Base-by-base conservation (phyloP, 2,329 filamentous ascomycete species). In the Coniochaeta sp. region DNA sequence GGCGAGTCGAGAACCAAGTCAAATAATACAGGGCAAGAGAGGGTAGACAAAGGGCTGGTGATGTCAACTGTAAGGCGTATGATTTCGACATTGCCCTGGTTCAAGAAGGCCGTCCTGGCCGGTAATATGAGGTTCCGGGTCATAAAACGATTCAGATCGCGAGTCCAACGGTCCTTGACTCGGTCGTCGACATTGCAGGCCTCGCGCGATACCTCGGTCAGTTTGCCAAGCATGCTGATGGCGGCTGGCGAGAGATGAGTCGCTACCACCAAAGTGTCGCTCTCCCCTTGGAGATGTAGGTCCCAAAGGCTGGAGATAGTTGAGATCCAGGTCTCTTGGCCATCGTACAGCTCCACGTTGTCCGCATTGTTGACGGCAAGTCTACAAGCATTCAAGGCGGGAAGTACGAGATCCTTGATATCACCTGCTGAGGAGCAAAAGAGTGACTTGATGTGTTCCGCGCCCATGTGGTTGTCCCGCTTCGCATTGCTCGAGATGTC, bases 391-490 rank as follows among this genome's bases (percentile, higher is more conserved):
- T 67, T 66, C 5, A 86, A 66, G 6, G 82, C 71, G 1, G 78
- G 77, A 1, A 75, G 75, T 16, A 79, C 70, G 5, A 83, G 70
- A 3, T 73, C 69, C 16, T 79, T 73, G 7, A 77, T 75, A 19
- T 85, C 83, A 9, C 73, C 63, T 0, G 78, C 77, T 1, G 82
- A 73, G 0, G 75, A 75, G 59, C 75, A 79, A 67, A 86, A 85
- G 7, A 86, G 73, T 4, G 82, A 82, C 64, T 79, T 81, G 65
- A 86, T 77, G 62, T 85, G 82, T 66, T 85, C 82, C 1, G 79
- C 79, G 17, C 83, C 83, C 65, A 84, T 82, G 58, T 70, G 63
- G 17, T 76, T 62, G 77, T 76, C 14, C 76, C 73, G 10, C 8
- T 68, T 68, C 30, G 30, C 10, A 14, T 34, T 17, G 54, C 17